Evolutionary conservation across 2,329 filamentous ascomycete genomes (phyloP).

Genomic region (Phyllosticta citribraziliensis): DNA sequence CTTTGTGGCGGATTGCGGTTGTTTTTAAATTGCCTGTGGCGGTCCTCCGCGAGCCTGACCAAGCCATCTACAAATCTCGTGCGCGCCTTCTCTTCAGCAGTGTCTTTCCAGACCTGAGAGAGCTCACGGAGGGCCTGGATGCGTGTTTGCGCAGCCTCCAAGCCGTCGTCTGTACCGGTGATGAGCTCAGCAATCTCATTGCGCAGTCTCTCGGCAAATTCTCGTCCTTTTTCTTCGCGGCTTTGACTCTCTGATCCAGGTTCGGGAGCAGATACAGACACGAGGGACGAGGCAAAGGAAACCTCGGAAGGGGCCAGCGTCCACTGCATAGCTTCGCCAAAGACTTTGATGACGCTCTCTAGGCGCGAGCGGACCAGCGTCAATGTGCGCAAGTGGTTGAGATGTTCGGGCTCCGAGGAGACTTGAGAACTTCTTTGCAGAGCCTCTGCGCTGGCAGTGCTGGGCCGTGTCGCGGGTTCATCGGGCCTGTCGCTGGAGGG

Average conservation of each 20-base stretch:
- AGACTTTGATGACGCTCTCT: constrained; percentile 80
- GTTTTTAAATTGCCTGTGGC: constrained; percentile 36
- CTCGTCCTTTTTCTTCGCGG: constrained; percentile 78
- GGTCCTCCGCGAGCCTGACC: constrained; percentile 73
- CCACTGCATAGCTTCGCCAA: constrained; percentile 94
- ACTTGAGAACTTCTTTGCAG: neutral
- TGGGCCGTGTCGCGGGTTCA: constrained; percentile 27
- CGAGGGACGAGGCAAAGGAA: constrained; percentile 72
- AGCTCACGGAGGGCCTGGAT: constrained; percentile 71
- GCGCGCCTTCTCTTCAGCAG: constrained; percentile 83
- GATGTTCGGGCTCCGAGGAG: constrained; percentile 48
- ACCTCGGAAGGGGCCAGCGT: constrained; percentile 80
- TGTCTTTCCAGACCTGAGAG: constrained; percentile 84
- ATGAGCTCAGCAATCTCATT: constrained; percentile 64
- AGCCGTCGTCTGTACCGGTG: constrained; percentile 41
- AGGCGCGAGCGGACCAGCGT: constrained; percentile 74
- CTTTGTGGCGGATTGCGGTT: constrained; percentile 18
- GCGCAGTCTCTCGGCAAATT: constrained; percentile 60
- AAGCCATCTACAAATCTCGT: constrained; percentile 72
- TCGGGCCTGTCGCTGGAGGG: neutral
- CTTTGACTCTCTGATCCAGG: constrained; percentile 55
- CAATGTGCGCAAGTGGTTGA: constrained; percentile 71
- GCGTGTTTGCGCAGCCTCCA: constrained; percentile 58
- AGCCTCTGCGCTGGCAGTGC: constrained; percentile 18
- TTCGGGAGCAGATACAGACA: constrained; percentile 82